Evolutionary conservation across 2,329 filamentous ascomycete species (phyloP), one percentile per base, ranked within the genome.

Genomic region (Hypoxylon sp.): DNA sequence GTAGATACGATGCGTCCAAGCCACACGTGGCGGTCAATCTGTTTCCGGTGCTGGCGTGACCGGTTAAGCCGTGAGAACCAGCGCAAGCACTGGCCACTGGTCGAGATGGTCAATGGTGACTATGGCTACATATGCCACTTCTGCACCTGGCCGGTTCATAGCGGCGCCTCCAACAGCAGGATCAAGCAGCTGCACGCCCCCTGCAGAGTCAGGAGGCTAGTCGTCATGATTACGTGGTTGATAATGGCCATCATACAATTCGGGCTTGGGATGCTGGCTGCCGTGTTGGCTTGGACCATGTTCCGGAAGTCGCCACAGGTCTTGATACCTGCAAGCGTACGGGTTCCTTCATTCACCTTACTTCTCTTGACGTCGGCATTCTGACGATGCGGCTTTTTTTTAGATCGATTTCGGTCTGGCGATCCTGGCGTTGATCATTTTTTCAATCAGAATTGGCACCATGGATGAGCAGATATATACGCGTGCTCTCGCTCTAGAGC

Each of bases 51-150:
- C 53, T 76, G 74, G 74, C 70, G 72, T 16, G 65, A 62, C 39
- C 70, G 69, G 12, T 62, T 75, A 43, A 73, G 65, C 8, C 65
- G 63, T 5, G 70, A 74, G 39, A 71, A 74, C 46, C 67, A 71
- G 48, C 69, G 73, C 56, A 76, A 76, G 60, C 74, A 73, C 30
- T 75, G 74, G 69, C 74, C 74, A 16, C 60, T 74, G 19, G 66
- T 76, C 3, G 55, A 72, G 50, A 70, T 75, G 47, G 74, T 65
- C 19, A 74, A 73, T 43, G 74, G 74, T 53, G 68, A 70, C 6
- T 68, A 72, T 14, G 74, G 74, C 48, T 75, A 76, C 64, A 74
- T 76, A 56, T 76, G 74, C 41, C 74, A 75, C 51, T 76, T 76
- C 57, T 76, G 74, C 57, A 74, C 72, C 25, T 76, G 74, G 74